Conservation (phyloP, 139 green algal genomes). For the Nannochloris sp. region DNA sequence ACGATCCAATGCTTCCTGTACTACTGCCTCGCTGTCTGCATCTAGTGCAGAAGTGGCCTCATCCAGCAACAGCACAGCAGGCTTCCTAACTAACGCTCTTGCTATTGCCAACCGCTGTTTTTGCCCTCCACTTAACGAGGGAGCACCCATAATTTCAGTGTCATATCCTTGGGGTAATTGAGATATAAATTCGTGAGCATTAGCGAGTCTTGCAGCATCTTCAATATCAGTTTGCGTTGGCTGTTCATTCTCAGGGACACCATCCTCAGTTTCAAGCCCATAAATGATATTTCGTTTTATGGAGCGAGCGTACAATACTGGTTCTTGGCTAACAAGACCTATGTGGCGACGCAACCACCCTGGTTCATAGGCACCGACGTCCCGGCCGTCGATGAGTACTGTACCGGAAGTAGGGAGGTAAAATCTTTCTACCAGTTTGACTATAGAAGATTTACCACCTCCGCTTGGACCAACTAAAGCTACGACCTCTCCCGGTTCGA, state of each 20-base stretch:
- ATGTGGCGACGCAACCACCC: constrained; percentile 53
- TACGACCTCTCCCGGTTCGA: constrained; percentile 63
- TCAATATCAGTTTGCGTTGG: constrained; percentile 24
- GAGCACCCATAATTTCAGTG: constrained; percentile 73
- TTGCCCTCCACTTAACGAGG: constrained; percentile 73
- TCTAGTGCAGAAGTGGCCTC: constrained; percentile 83
- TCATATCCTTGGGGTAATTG: constrained; percentile 72
- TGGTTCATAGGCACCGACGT: constrained; percentile 50
- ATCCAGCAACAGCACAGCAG: constrained; percentile 85
- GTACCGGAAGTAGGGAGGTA: constrained; percentile 63
- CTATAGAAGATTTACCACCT: constrained; percentile 79
- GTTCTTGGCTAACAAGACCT: constrained; percentile 73
- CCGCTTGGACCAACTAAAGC: constrained; percentile 81
- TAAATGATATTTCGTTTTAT: constrained; percentile 81
- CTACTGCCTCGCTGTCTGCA: constrained; percentile 63
- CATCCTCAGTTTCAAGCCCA: constrained; percentile 57
- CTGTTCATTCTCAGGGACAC: constrained; percentile 15
- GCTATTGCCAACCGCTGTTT: constrained; percentile 94
- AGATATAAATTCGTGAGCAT: constrained; percentile 77
- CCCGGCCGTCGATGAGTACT: constrained; percentile 70
- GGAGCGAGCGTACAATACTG: constrained; percentile 70
- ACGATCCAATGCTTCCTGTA: constrained; percentile 85
- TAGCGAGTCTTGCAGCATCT: constrained; percentile 45
- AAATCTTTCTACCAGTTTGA: constrained; percentile 88
- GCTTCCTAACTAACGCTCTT: constrained; percentile 70